These are phyloP conservation scores for Zizania latifolia DNA, from an alignment of 176 grass and related monocot species.

Conservation along the genomic window DNA sequence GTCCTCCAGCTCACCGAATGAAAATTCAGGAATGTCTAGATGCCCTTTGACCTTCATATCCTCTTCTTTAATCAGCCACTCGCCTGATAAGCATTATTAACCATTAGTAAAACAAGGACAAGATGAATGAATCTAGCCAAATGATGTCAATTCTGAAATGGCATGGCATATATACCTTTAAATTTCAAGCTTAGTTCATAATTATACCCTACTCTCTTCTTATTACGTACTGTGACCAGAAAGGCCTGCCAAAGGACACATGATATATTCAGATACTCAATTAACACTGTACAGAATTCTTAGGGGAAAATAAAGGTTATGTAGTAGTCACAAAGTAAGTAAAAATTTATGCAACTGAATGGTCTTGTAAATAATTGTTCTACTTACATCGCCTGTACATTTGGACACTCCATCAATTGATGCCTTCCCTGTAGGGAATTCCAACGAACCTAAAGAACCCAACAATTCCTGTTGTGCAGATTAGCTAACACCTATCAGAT, in stretches of 20 bases:
- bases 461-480: constrained; percentile 54
- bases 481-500: not conserved
- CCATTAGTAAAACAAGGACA: not conserved
- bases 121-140: not conserved
- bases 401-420: constrained; percentile 77
- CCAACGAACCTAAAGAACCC: constrained; percentile 59
- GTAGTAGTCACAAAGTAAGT: not conserved
- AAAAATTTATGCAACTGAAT: not conserved
- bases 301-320: not conserved
- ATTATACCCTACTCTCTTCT: constrained; percentile 91
- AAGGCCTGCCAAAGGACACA: constrained; percentile 53
- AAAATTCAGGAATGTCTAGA: constrained; percentile 86
- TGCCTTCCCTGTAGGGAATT: constrained; percentile 73
- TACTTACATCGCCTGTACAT: constrained; percentile 89
- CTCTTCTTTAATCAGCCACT: constrained; percentile 79
- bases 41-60: constrained; percentile 68
- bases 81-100: constrained; percentile 40
- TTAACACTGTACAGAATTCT: not conserved
- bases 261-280: constrained; percentile 12
- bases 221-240: constrained; percentile 79
- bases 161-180: constrained; percentile 45
- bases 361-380: not conserved
- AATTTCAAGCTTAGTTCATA: constrained; percentile 87
- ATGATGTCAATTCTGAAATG: not conserved
- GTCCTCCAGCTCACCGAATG: constrained; percentile 85